phyloP scores from a whole-genome alignment of 495 filamentous ascomycete genomes.

The Aspergillus wentii region DNA sequence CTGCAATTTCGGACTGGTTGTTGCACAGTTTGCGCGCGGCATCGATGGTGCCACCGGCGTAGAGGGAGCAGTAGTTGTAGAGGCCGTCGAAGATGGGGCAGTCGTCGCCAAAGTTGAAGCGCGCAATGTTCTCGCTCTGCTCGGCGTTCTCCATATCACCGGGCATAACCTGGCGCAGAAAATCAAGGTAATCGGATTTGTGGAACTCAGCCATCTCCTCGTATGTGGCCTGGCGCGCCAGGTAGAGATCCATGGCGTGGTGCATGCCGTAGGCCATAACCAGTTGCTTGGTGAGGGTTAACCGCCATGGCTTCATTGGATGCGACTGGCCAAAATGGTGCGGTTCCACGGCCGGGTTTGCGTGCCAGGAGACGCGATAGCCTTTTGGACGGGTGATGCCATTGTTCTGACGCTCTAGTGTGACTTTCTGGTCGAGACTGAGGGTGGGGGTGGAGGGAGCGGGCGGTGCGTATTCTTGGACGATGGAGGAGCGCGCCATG shows the following conservation, averaged over 20 bases:
- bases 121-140: conserved; percentile 34
- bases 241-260: conserved; percentile 90
- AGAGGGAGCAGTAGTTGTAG: conserved; percentile 91
- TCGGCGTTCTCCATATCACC: conserved; percentile 42
- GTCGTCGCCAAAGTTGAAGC: conserved; percentile 87
- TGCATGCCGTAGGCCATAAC: conserved; percentile 93
- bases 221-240: conserved; percentile 72
- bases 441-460: conserved; percentile 56
- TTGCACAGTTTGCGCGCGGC: conserved; percentile 85
- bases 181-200: conserved; percentile 82
- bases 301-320: conserved; percentile 98
- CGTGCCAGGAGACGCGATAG: conserved; percentile 94
- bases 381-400: conserved; percentile 73
- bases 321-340: conserved; percentile 94
- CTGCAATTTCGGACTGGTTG: conserved; percentile 86
- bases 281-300: conserved; percentile 91
- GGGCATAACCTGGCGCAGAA: conserved; percentile 51
- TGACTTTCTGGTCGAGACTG: conserved; percentile 58
- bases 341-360: conserved; percentile 89
- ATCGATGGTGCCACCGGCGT: conserved; percentile 83
- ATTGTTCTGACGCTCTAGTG: conserved; percentile 62
- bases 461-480: conserved; percentile 65
- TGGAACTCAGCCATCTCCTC: conserved; percentile 90
- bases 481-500: conserved; percentile 51
- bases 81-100: conserved; percentile 96